Conservation (phyloP, 768 basidiomycete species). For the Coprinellus micaceus region DNA sequence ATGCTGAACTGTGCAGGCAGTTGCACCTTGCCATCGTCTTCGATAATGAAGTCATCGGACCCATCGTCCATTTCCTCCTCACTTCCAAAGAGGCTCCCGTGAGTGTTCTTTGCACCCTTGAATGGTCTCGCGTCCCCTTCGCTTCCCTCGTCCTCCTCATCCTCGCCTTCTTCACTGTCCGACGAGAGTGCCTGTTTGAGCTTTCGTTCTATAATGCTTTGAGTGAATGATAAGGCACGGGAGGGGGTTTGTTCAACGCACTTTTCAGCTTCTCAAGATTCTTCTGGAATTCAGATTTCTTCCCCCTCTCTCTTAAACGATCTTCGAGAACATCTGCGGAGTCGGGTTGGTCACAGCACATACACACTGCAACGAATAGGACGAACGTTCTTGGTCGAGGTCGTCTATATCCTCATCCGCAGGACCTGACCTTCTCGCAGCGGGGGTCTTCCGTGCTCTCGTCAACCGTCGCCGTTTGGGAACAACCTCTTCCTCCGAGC, state of each 20-base stretch:
- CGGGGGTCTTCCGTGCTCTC: background rate
- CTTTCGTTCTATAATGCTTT: slow-evolving; percentile 4
- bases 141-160: slow-evolving; percentile 31
- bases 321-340: slow-evolving; percentile 55
- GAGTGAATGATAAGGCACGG: too few relatives aligned
- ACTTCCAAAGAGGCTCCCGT: slow-evolving; percentile 1
- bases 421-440: slow-evolving; percentile 47
- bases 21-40: slow-evolving; percentile 51
- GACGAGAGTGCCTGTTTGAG: slow-evolving; percentile 17
- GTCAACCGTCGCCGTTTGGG: slow-evolving; percentile 5
- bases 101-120: slow-evolving; percentile 42
- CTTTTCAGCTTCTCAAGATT: slow-evolving; percentile 66
- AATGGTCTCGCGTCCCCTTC: slow-evolving; percentile 32
- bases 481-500: slow-evolving; percentile 15
- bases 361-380: slow-evolving; percentile 2
- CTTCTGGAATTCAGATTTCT: slow-evolving; percentile 53
- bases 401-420: slow-evolving; percentile 24
- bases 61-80: background rate
- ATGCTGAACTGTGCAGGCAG: slow-evolving; percentile 81
- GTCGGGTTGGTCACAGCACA: background rate
- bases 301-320: slow-evolving; percentile 56
- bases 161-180: slow-evolving; percentile 30
- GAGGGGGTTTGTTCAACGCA: slow-evolving; percentile 32
- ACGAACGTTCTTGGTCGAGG: slow-evolving; percentile 7
- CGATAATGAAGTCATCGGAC: slow-evolving; percentile 53